Evolutionary conservation across 257 asterid species (phyloP).

Genomic region (Solanum ossicruentum): DNA sequence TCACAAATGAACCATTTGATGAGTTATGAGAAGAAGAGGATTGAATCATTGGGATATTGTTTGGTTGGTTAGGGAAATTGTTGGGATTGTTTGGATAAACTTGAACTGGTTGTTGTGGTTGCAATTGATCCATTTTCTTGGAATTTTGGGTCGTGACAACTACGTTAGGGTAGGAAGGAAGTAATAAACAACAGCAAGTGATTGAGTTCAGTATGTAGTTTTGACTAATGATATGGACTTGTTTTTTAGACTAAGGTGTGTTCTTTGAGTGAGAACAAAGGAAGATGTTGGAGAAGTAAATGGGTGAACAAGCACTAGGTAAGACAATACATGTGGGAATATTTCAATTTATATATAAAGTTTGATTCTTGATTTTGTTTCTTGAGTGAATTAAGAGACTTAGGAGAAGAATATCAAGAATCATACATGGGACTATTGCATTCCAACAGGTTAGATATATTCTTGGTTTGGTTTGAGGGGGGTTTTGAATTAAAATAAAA

Average conservation of each 20-base stretch:
- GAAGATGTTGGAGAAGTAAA: conserved; percentile 5
- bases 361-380: background rate
- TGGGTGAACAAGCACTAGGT: conserved; percentile 1
- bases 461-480: background rate
- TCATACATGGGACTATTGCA: background rate
- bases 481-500: conserved; percentile 41
- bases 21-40: conserved; percentile 22
- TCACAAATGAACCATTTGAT: conserved; percentile 61
- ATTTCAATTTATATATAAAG: background rate
- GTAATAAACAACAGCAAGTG: background rate
- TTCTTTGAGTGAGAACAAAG: conserved; percentile 37
- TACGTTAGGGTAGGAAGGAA: background rate
- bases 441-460: background rate
- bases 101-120: conserved; percentile 24
- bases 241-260: background rate
- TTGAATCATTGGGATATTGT: conserved; percentile 3
- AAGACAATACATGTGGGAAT: background rate
- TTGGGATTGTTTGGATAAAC: conserved; percentile 32
- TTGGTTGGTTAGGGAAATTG: conserved; percentile 6
- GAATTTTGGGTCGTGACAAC: background rate
- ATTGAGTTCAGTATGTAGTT: background rate
- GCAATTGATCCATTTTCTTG: conserved; percentile 25
- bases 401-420: background rate
- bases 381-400: background rate
- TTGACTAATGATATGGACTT: background rate